A percentile compares a stretch with the other conserved stretches of the same genome.
Conservation (phyloP, 2,329 filamentous ascomycete genomes). For the Pseudodiploospora longispora region DNA sequence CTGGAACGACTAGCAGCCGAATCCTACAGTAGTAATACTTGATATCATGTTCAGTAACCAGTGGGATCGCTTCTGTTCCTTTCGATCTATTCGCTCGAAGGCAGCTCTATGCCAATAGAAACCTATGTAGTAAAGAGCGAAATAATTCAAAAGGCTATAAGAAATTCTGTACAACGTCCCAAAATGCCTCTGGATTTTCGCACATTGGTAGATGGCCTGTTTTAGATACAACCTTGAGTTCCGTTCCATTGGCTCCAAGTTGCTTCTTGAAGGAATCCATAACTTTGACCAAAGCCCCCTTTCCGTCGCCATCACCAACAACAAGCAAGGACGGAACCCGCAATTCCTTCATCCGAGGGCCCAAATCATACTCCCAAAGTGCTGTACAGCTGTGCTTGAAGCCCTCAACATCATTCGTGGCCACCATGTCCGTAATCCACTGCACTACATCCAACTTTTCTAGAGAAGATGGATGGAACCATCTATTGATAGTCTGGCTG, state of each 20-base stretch:
- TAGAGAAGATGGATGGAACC: conserved; percentile 60
- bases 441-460: conserved; percentile 38
- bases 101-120: too few relatives aligned
- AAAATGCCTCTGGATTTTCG: conserved; percentile 63
- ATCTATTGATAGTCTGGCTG: conserved; percentile 61
- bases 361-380: conserved; percentile 64
- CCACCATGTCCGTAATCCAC: conserved; percentile 61
- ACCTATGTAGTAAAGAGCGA: too few relatives aligned
- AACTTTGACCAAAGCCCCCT: conserved; percentile 62
- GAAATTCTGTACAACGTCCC: conserved; percentile 52
- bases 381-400: conserved; percentile 62
- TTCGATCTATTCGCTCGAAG: too few relatives aligned
- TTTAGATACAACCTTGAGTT: conserved; percentile 57
- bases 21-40: too few relatives aligned
- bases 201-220: conserved; percentile 82
- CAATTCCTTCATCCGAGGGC: conserved; percentile 44
- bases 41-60: too few relatives aligned
- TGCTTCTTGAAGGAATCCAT: conserved; percentile 65
- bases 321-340: conserved; percentile 58
- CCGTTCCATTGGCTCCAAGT: conserved; percentile 46
- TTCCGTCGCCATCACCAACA: conserved; percentile 65
- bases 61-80: too few relatives aligned
- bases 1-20: too few relatives aligned
- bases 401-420: conserved; percentile 58
- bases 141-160: conserved; percentile 25